phyloP scores from a whole-genome alignment of 2,329 filamentous ascomycete genomes.

The Pseudogymnoascus sp. region DNA sequence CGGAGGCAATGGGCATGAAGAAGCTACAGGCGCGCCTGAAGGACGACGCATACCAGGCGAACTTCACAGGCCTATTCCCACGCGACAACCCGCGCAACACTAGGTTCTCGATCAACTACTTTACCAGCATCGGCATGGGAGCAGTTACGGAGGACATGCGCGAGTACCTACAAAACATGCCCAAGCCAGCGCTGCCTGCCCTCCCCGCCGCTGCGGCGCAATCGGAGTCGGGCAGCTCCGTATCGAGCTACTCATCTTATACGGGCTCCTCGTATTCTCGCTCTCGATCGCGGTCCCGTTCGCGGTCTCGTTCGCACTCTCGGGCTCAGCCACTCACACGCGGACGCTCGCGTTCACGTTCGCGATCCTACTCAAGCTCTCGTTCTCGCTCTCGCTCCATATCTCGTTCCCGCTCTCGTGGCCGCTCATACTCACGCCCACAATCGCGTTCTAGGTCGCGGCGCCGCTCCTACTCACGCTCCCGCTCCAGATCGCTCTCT shows the following conservation, averaged over 20 bases:
- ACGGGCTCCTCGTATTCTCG: conserved; percentile 53
- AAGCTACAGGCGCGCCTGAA: conserved; percentile 68
- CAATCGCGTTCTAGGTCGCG: conserved; percentile 23
- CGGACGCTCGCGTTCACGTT: conserved; percentile 19
- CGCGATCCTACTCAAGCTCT: conserved; percentile 17
- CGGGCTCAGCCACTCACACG: conserved; percentile 17
- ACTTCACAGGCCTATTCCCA: conserved; percentile 81
- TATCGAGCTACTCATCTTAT: conserved; percentile 73
- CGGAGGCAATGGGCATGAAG: conserved; percentile 76
- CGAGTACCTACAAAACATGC: conserved; percentile 80
- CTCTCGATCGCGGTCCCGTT: conserved; percentile 28
- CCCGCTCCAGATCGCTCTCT: conserved; percentile 8
- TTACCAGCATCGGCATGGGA: conserved; percentile 96
- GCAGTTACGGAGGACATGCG: conserved; percentile 91
- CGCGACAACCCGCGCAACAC: conserved; percentile 82
- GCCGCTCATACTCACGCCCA: conserved; percentile 30
- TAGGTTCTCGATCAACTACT: conserved; percentile 98
- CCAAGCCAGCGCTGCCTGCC: conserved; percentile 71
- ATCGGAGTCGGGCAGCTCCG: conserved; percentile 56
- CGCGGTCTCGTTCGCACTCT: conserved; percentile 18
- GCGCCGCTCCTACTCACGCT: conserved; percentile 21
- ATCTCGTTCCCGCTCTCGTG: conserved; percentile 12
- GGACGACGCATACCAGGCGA: conserved; percentile 70
- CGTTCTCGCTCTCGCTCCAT: conserved; percentile 19
- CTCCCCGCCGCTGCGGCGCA: conserved; percentile 47